Evolutionary conservation across 129 eudicot genomes (phyloP), one percentile per base, ranked within the genome.

Genomic region (Logfia minima): DNA sequence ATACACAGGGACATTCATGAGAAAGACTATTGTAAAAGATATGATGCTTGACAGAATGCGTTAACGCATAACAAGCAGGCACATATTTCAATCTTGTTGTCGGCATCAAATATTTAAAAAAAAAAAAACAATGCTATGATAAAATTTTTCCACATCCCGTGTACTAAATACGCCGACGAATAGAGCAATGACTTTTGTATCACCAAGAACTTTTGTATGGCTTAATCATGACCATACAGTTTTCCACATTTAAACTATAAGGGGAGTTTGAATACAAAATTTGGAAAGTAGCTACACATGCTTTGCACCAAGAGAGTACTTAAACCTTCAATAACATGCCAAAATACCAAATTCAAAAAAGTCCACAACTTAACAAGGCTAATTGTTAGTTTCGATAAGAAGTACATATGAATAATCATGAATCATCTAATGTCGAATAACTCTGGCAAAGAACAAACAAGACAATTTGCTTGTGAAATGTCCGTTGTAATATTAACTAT

Each of bases 101-200:
- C 31, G 14, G 26, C 18, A 13, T 66, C 34, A 51, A 6, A 70
- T 24, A 31, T 6, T 26, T 1, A 26, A 26, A 10, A 16, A 51
- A 51, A 18, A 11, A 4, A 24, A 71, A 37, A 21, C 4, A 23
- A 69, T 23, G 35, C 60, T 23, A 52, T 71, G 24, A 71, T 53
- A 21, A 53, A 18, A 9, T 48, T 26, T 17, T 29, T 59, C 37
- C 6, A 34, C 32, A 31, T 31, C 76, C 45, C 31, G n/a, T 71
- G 55, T 71, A n/a, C 34, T 53, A 71, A 29, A 71, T 71, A 53
- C 13, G 4, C 64, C 76, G 10, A 28, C 55, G 48, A 51, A 71
- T 28, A 41, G 48, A 41, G 48, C 18, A 48, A 17, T 48, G 56
- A 41, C 48, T 69, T 69, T 19, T 71, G 39, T 8, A 71, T 72